Percentiles rank a stretch among this genome's conserved stretches.
Conservation (phyloP, 352 stramenopile species). For the Globisporangium polare region DNA sequence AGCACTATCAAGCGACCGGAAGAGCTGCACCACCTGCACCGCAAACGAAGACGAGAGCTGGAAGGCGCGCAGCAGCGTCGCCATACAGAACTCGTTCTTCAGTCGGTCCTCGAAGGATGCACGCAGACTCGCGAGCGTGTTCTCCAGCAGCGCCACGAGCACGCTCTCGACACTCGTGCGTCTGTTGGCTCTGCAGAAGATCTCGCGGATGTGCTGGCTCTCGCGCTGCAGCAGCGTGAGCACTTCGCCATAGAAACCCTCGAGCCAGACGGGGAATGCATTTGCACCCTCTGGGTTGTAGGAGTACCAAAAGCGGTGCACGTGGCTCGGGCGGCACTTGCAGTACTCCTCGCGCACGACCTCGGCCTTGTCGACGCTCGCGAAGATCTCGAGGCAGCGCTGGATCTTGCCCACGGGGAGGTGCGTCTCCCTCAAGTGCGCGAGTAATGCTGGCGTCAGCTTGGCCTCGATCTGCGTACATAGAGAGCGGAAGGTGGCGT, state of each 20-base stretch:
- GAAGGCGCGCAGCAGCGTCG: constrained; percentile 38
- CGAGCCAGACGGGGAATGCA: constrained; percentile 39
- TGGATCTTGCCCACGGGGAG: constrained; percentile 38
- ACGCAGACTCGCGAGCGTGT: constrained; percentile 43
- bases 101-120: constrained; percentile 56
- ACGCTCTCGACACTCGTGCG: constrained; percentile 19
- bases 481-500: constrained; percentile 45
- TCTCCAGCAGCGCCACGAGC: constrained; percentile 41
- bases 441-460: constrained; percentile 41
- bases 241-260: constrained; percentile 54
- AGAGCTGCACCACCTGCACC: constrained; percentile 35
- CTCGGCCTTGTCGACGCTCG: constrained; percentile 39
- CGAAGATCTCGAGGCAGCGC: constrained; percentile 47
- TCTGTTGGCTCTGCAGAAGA: constrained; percentile 34
- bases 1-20: constrained; percentile 22
- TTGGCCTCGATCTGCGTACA: constrained; percentile 50
- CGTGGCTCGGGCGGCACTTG: constrained; percentile 30
- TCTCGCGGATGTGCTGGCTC: constrained; percentile 29
- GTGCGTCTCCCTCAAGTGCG: constrained; percentile 34
- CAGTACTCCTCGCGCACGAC: constrained; percentile 50
- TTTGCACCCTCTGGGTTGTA: constrained; percentile 25
- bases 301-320: constrained; percentile 59
- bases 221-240: constrained; percentile 55
- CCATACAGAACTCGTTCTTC: constrained; percentile 27
- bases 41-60: constrained; percentile 42